Conservation (phyloP, 2,329 filamentous ascomycete genomes). For the Arthroderma uncinatum region DNA sequence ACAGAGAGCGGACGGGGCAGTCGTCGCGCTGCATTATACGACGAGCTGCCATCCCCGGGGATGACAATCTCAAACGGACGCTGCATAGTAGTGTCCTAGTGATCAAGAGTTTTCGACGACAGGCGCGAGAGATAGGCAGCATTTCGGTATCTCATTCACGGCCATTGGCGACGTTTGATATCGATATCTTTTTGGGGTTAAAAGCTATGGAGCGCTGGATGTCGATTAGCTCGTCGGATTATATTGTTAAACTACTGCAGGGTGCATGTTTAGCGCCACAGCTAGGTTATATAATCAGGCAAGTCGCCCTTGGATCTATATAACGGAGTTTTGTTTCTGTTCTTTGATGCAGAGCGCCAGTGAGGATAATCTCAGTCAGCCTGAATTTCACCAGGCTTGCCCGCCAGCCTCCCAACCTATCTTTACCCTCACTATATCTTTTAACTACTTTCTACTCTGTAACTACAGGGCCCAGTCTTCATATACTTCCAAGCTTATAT, state of each 20-base stretch:
- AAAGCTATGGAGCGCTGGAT: neutral
- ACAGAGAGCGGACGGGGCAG: slow-evolving; percentile 32
- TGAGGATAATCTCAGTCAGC: no score
- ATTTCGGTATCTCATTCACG: slow-evolving; percentile 19
- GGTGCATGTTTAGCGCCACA: neutral
- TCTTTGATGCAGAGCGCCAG: neutral
- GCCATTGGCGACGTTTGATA: slow-evolving; percentile 17
- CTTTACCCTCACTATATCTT: no score
- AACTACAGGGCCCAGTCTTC: no score
- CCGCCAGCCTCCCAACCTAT: no score
- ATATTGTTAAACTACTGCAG: neutral
- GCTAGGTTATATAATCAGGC: neutral
- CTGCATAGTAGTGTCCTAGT: slow-evolving; percentile 26
- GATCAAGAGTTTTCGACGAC: slow-evolving; percentile 1
- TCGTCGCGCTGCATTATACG: slow-evolving; percentile 21
- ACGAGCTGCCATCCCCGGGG: slow-evolving; percentile 22
- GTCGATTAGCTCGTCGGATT: slow-evolving; percentile 3
- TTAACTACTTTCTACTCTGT: no score
- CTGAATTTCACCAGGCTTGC: no score
- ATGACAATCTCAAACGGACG: slow-evolving; percentile 35
- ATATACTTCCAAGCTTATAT: no score
- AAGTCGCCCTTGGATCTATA: neutral
- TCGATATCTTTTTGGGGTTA: neutral
- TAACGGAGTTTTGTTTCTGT: neutral
- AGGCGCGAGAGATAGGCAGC: neutral